Evolutionary conservation across 495 filamentous ascomycete genomes (phyloP), one percentile per base, ranked within the genome.

Genomic region (Chaetomidium leptoderma): DNA sequence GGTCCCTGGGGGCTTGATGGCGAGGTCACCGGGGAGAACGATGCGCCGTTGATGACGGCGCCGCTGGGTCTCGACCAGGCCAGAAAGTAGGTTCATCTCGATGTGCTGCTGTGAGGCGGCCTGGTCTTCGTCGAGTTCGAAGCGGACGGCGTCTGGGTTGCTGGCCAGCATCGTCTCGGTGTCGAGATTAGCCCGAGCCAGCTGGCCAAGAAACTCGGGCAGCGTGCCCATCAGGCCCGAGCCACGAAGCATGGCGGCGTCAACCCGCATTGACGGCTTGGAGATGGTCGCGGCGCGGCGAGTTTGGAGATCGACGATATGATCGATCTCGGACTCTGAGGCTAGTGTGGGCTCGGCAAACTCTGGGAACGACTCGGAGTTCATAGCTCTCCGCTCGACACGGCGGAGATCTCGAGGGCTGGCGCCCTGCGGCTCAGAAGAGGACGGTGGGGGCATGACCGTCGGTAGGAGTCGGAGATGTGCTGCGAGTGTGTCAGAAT

Each of bases 131-230:
- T 60, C 53, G 14, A 69, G 55, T 33, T 70, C 63, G 35, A 68
- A 53, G 6, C 62, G 36, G 30, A 57, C 57, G 17, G 53, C 61
- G 17, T 49, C 52, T 23, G 62, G 61, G 33, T 62, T 55, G 49
- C 24, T 59, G 29, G 62, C 64, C 51, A 69, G 60, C 23, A 56
- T 27, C 3, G 66, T 57, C 33, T 70, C 51, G 0, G 52, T 61
- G 43, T 69, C 66, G 6, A 61, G 56, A 43, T 71, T 65, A 26
- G 62, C 62, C 0, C 60, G 62, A 6, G 68, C 64, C 1, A 71
- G 37, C 56, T 67, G 64, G 11, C 62, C 60, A 5, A 71, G 46
- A 39, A 71, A 71, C 39, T 63, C 64, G 8, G 68, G 68, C 13
- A 71, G 47, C 0, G 29, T 51, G 29, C 44, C 19, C 29, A 65